Evolutionary conservation across 2,329 filamentous ascomycete genomes (phyloP).

Genomic region (Cladophialophora psammophila): DNA sequence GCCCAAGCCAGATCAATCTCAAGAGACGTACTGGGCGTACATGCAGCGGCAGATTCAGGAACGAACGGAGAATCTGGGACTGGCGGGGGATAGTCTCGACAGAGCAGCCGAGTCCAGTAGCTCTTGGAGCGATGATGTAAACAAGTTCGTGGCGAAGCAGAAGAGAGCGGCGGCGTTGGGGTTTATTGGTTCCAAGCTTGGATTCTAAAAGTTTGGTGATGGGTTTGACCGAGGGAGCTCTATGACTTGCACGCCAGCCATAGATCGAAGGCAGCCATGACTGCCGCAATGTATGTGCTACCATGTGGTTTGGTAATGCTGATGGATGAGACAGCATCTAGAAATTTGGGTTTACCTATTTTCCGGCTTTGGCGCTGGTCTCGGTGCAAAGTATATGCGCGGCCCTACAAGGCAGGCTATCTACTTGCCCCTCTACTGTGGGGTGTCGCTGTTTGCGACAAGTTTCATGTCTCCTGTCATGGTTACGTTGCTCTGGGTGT

Average conservation of each 20-base stretch:
- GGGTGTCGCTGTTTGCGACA: neutral
- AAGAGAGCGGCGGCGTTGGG: slow-evolving; percentile 85
- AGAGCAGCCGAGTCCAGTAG: slow-evolving; percentile 79
- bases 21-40: slow-evolving; percentile 75
- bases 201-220: slow-evolving; percentile 44
- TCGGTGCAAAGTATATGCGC: neutral
- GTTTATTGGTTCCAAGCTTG: slow-evolving; percentile 53
- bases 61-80: slow-evolving; percentile 82
- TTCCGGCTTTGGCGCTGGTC: neutral
- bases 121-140: slow-evolving; percentile 86
- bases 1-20: slow-evolving; percentile 46
- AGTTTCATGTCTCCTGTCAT: neutral
- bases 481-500: neutral
- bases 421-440: neutral
- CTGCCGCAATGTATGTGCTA: neutral
- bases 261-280: neutral
- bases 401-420: neutral
- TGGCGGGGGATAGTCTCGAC: slow-evolving; percentile 86
- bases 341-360: neutral
- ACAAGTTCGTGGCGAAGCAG: slow-evolving; percentile 84
- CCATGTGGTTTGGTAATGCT: neutral
- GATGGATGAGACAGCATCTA: neutral
- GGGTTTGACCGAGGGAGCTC: slow-evolving; percentile 1
- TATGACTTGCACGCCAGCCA: neutral
- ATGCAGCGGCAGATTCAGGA: slow-evolving; percentile 88